phyloP scores from a whole-genome alignment of 192 early-diverging fungal genomes.

The Chytriomyces sp. region DNA sequence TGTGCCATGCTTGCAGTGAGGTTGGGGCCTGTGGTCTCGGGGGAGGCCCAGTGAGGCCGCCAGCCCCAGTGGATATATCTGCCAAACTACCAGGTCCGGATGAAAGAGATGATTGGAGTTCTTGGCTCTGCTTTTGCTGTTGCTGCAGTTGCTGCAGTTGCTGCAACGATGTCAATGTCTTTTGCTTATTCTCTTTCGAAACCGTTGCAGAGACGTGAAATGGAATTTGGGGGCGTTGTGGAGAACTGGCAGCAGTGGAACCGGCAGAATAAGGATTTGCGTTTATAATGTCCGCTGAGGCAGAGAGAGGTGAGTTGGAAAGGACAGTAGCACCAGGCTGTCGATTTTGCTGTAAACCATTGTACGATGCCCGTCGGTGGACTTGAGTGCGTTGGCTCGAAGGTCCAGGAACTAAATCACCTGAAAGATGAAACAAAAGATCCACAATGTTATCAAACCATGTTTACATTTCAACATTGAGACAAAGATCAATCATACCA shows the following conservation, averaged over 20 bases:
- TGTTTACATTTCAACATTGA: neutral
- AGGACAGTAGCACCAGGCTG: neutral
- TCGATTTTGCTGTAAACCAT: neutral
- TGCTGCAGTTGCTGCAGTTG: too few species aligned
- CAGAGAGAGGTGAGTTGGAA: neutral
- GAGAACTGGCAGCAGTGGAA: too few species aligned
- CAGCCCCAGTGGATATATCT: neutral
- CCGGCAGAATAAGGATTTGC: too few species aligned
- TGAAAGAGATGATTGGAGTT: neutral
- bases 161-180: too few species aligned
- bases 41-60: neutral
- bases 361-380: neutral
- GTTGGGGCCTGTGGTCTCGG: neutral
- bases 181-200: too few species aligned
- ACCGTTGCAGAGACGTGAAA: neutral
- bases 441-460: neutral
- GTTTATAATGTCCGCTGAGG: neutral
- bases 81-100: neutral
- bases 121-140: too few species aligned
- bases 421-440: too few species aligned
- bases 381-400: neutral
- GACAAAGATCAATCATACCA: neutral
- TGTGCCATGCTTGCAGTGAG: neutral
- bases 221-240: neutral
- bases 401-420: neutral